Evolutionary conservation across 2,329 filamentous ascomycete genomes (phyloP), one percentile per base, ranked within the genome.

Genomic region (Geosmithia flava): DNA sequence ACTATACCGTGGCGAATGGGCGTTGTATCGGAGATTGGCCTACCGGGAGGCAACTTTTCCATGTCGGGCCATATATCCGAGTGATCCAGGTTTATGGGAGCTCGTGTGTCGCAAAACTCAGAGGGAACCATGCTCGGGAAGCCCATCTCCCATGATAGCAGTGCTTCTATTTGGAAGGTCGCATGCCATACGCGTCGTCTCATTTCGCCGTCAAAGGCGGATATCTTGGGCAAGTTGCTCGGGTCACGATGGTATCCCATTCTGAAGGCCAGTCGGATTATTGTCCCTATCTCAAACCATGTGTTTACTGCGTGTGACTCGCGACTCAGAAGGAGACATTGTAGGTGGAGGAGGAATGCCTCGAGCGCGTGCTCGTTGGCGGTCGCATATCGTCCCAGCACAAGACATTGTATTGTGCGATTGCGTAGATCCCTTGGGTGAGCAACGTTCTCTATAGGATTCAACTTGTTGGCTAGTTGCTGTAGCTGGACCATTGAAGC

Each of bases 191-290:
- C 58, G 3, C 71, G 62, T 2, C 71, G 66, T n/a, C 71, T 66
- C 59, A 74, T 68, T 55, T 75, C 71, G 3, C 62, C 64, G 23
- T 71, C 65, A 41, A 73, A 74, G 0, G 66, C 61, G 2, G 71
- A 67, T 30, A 79, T 68, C 41, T 68, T 68, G 2, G 72, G 66
- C 51, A 78, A 60, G 53, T 71, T 68, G 53, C 63, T 68, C 1
- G 75, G 69, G 53, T 80, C 76, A 20, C 76, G 71, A 54, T 80
- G 76, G 15, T 78, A 62, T 8, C 76, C 76, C 72, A 78, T 76
- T 8, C 76, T 75, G 46, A 80, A 61, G 64, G 77, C 74, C 2
- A 79, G 59, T 7, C 76, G 72, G 42, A 79, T 64, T 20, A 68
- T 62, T 10, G 74, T 67, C 4, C 69, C 69, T 1, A 68, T 68